These are phyloP conservation scores for Rosa rugosa DNA, from an alignment of 306 rosid species.

Conservation along the genomic window DNA sequence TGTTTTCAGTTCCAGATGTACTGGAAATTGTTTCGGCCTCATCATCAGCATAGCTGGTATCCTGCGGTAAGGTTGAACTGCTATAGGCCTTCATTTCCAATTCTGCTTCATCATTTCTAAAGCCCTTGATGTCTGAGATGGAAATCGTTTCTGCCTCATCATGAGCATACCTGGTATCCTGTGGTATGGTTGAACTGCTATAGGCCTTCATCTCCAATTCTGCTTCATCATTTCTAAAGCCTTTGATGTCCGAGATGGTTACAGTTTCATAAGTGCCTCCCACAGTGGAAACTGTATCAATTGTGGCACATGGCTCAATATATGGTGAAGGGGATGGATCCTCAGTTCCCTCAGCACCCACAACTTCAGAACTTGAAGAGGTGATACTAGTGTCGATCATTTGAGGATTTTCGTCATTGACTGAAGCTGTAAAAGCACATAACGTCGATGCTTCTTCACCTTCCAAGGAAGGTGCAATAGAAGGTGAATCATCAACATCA, in stretches of 20 bases:
- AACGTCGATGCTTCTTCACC: constrained; percentile 25
- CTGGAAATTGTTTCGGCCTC: constrained; percentile 21
- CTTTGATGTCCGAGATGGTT: constrained; percentile 26
- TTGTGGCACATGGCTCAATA: constrained; percentile 21
- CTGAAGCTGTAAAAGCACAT: constrained; percentile 4
- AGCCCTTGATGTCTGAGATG: constrained; percentile 26
- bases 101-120: constrained; percentile 32
- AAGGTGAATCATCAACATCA: constrained; percentile 21
- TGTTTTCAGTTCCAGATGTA: constrained; percentile 23
- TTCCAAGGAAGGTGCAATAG: constrained; percentile 26
- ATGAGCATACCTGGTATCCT: too few species aligned
- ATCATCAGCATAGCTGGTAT: constrained; percentile 22
- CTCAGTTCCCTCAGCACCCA: constrained; percentile 26
- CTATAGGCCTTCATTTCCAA: background rate
- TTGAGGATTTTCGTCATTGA: constrained; percentile 26
- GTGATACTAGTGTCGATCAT: constrained; percentile 26
- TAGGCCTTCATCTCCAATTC: constrained; percentile 10
- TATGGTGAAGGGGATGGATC: constrained; percentile 24
- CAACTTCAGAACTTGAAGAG: constrained; percentile 20
- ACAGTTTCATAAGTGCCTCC: constrained; percentile 25
- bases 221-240: constrained; percentile 29
- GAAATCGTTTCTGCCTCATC: background rate
- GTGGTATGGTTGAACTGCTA: background rate
- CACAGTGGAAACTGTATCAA: constrained; percentile 34
- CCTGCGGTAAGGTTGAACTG: constrained; percentile 18